Conservation (phyloP, 164 flowering plant species). For the Vitis amurensis region DNA sequence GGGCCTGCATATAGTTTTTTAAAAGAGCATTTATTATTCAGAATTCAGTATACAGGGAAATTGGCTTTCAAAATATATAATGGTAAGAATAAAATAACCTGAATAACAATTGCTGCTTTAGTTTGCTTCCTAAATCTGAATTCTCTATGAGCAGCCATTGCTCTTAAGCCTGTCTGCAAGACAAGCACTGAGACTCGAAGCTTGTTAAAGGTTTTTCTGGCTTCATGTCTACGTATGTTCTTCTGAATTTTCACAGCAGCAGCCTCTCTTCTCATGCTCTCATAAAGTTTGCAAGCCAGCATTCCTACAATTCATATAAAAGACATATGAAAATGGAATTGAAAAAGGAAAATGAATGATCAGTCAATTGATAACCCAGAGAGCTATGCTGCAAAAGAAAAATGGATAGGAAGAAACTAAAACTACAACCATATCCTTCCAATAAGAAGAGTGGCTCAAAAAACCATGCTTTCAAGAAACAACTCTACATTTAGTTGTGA, state of each 20-base stretch:
- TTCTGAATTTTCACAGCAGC: slow-evolving; percentile 66
- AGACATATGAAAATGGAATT: not conserved
- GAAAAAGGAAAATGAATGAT: not conserved
- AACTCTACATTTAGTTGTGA: not conserved
- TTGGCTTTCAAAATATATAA: not conserved
- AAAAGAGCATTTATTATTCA: not conserved
- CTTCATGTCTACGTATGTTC: slow-evolving; percentile 36
- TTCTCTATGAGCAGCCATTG: slow-evolving; percentile 67
- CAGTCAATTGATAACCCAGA: slow-evolving; percentile 3
- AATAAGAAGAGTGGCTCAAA: not conserved
- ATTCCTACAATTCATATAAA: slow-evolving; percentile 37
- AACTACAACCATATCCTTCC: not conserved
- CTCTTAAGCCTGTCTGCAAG: slow-evolving; percentile 61
- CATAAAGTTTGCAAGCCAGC: slow-evolving; percentile 54
- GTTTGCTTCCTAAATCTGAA: slow-evolving; percentile 51
- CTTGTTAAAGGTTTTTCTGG: slow-evolving; percentile 40
- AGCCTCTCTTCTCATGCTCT: slow-evolving; percentile 43
- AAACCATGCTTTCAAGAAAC: not conserved
- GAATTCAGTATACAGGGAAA: not conserved
- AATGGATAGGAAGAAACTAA: not conserved
- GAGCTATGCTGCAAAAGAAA: not conserved
- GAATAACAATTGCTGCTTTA: slow-evolving; percentile 57
- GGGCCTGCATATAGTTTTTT: slow-evolving; percentile 38
- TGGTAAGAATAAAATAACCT: slow-evolving; percentile 34
- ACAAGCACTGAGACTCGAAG: slow-evolving; percentile 48